Percentiles rank a stretch among this genome's conserved stretches.
phyloP scores from a whole-genome alignment of 2,329 filamentous ascomycete genomes.

The Alternaria consortialis region DNA sequence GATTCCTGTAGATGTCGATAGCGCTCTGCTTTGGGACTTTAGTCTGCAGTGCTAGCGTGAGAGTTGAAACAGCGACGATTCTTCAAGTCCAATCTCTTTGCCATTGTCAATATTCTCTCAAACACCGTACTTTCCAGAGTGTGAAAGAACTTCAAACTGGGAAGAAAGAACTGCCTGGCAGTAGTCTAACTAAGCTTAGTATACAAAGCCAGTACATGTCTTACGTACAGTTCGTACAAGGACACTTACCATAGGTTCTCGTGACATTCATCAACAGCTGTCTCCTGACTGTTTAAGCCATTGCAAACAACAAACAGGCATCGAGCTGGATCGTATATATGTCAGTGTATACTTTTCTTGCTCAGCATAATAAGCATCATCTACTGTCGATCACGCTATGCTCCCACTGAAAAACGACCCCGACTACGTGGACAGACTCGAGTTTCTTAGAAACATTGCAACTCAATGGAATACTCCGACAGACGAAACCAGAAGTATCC shows the following conservation, averaged over 20 bases:
- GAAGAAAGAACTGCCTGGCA: not conserved
- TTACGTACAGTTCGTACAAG: too few species aligned
- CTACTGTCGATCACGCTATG: not conserved
- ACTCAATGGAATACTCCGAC: not conserved
- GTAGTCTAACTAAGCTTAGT: too few species aligned
- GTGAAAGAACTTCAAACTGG: not conserved
- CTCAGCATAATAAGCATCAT: not conserved
- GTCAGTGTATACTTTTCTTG: not conserved
- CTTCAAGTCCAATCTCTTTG: too few species aligned
- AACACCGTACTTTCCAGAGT: too few species aligned
- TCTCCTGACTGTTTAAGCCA: not conserved
- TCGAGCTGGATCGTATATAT: not conserved
- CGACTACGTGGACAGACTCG: not conserved
- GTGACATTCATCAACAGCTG: not conserved
- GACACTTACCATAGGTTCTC: rapidly evolving
- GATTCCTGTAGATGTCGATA: constrained; percentile 1
- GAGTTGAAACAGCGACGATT: not conserved
- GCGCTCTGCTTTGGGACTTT: not conserved
- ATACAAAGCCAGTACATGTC: too few species aligned
- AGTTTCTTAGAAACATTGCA: not conserved
- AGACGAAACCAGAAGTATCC: not conserved
- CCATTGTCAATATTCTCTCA: too few species aligned
- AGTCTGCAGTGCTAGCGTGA: not conserved
- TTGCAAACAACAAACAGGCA: not conserved
- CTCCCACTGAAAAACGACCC: not conserved